Evolutionary conservation across 257 asterid species (phyloP).

Genomic region (Rauvolfia tetraphylla): DNA sequence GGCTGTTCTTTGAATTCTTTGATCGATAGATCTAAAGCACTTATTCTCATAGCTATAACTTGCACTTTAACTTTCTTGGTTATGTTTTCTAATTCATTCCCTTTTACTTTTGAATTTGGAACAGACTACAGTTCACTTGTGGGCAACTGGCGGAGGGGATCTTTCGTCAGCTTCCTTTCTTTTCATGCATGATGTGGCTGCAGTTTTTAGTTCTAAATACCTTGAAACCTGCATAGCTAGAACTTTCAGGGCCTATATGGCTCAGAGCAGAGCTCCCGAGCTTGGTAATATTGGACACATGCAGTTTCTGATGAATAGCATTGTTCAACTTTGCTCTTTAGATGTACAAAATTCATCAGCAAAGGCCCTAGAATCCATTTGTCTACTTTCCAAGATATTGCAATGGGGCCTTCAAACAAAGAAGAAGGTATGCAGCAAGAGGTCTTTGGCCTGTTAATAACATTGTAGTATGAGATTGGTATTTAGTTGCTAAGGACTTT

Average conservation of each 20-base stretch:
- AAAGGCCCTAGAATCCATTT: slow-evolving; percentile 61
- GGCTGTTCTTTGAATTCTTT: background rate
- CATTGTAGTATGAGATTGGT: background rate
- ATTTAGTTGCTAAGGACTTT: background rate
- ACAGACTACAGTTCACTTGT: slow-evolving; percentile 80
- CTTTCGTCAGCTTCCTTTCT: slow-evolving; percentile 71
- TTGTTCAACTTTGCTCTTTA: slow-evolving; percentile 65
- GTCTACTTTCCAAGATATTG: slow-evolving; percentile 63
- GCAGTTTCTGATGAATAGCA: slow-evolving; percentile 64
- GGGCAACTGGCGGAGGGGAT: slow-evolving; percentile 72
- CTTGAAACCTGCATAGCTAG: slow-evolving; percentile 66
- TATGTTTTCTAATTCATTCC: background rate
- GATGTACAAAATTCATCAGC: slow-evolving; percentile 64
- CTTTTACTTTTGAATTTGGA: slow-evolving; percentile 18
- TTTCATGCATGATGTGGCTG: slow-evolving; percentile 51
- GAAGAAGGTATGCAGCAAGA: slow-evolving; percentile 55
- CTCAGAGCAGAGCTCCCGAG: slow-evolving; percentile 61
- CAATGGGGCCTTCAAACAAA: slow-evolving; percentile 59
- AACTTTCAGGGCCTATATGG: slow-evolving; percentile 50
- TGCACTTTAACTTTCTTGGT: background rate
- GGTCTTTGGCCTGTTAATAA: background rate
- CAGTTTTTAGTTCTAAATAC: slow-evolving; percentile 43
- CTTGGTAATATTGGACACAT: slow-evolving; percentile 50
- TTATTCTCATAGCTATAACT: background rate
- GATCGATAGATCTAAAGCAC: background rate